phyloP scores from a whole-genome alignment of 78 protist species.

The Dictyostelium purpureum region DNA sequence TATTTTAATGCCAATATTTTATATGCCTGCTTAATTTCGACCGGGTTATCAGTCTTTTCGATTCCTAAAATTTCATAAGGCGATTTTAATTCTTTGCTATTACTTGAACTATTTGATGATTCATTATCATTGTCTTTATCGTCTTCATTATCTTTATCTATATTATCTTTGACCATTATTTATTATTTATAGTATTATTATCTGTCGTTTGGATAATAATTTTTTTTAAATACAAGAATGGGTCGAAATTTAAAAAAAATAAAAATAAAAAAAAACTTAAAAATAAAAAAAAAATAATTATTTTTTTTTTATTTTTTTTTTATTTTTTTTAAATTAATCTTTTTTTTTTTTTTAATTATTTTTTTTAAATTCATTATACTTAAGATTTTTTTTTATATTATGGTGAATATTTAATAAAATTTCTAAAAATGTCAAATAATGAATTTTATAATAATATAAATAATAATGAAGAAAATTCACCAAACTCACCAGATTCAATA shows the following conservation, averaged over 20 bases:
- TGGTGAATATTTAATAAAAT: too few species aligned
- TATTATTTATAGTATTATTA: too few species aligned
- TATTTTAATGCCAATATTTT: conserved; percentile 77
- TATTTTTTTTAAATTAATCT: not conserved
- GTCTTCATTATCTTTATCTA: too few species aligned
- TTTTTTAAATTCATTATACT: not conserved
- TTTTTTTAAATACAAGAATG: too few species aligned
- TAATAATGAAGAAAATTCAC: too few species aligned
- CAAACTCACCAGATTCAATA: too few species aligned
- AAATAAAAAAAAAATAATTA: not conserved
- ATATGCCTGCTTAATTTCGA: conserved; percentile 84
- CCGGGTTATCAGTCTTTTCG: conserved; percentile 45
- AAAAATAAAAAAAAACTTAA: not conserved
- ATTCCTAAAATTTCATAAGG: conserved; percentile 64
- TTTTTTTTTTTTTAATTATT: not conserved
- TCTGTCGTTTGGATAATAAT: too few species aligned
- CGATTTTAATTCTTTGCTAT: conserved; percentile 21
- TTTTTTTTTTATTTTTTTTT: not conserved
- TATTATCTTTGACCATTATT: too few species aligned
- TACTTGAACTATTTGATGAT: not conserved
- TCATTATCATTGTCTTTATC: too few species aligned
- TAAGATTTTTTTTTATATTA: not conserved
- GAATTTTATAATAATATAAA: too few species aligned
- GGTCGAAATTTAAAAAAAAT: not conserved
- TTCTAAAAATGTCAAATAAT: too few species aligned